phyloP scores from a whole-genome alignment of 768 basidiomycete species.

The Kwoniella newhampshirensis region DNA sequence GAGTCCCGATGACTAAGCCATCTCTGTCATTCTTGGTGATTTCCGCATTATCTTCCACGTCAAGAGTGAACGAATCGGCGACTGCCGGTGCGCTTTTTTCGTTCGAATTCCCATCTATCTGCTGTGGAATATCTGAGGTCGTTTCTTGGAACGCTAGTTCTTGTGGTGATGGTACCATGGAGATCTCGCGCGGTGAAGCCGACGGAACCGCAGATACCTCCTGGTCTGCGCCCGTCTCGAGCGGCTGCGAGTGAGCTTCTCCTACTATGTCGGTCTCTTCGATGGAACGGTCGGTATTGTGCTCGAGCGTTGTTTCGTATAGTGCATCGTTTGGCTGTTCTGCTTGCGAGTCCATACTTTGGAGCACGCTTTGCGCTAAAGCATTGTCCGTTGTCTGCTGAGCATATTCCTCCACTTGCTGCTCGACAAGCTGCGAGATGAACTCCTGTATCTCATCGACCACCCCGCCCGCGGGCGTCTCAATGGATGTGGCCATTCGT shows the following conservation, averaged over 20 bases:
- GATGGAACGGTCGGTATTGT: neutral
- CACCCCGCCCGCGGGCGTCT: too few species aligned
- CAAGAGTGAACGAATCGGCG: conserved; percentile 8
- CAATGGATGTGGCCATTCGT: too few species aligned
- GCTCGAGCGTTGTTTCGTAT: neutral
- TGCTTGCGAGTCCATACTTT: too few species aligned
- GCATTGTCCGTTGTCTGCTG: too few species aligned
- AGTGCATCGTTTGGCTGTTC: too few species aligned
- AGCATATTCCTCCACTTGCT: neutral
- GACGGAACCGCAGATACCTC: too few species aligned
- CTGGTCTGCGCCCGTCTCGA: too few species aligned
- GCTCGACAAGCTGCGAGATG: too few species aligned
- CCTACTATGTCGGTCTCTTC: neutral
- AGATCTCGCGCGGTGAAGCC: too few species aligned
- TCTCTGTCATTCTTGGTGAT: neutral
- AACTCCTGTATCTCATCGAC: too few species aligned
- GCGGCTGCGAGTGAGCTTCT: too few species aligned
- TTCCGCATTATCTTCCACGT: neutral
- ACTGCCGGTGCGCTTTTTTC: neutral
- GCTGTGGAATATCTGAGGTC: neutral
- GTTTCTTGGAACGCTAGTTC: neutral
- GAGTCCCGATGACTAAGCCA: neutral
- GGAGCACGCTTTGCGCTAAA: too few species aligned
- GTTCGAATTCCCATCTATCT: neutral
- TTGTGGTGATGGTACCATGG: neutral